Conservation (phyloP, 2,329 filamentous ascomycete genomes). For the Coleophoma eucalyptorum region DNA sequence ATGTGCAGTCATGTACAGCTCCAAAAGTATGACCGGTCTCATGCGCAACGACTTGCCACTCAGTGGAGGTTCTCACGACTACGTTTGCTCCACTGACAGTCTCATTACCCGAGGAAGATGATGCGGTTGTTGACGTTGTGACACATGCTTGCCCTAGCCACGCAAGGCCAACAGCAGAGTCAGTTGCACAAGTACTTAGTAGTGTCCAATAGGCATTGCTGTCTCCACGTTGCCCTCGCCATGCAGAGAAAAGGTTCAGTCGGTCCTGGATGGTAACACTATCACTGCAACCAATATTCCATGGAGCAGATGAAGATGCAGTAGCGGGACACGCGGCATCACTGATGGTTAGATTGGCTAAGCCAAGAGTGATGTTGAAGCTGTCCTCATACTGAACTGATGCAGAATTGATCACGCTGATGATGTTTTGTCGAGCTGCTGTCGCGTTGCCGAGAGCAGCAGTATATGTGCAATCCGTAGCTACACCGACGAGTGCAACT, state of each 20-base stretch:
- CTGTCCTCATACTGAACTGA: constrained; percentile 84
- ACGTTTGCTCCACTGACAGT: constrained; percentile 85
- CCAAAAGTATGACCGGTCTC: constrained; percentile 94
- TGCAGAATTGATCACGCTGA: constrained; percentile 79
- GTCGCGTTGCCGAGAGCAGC: constrained; percentile 62
- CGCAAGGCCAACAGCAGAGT: constrained; percentile 81
- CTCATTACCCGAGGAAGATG: constrained; percentile 51
- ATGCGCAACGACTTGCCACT: constrained; percentile 96
- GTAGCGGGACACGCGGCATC: constrained; percentile 70
- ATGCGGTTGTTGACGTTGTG: constrained; percentile 49
- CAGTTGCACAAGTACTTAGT: constrained; percentile 69
- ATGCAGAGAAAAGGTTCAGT: constrained; percentile 81
- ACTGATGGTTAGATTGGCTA: constrained; percentile 80
- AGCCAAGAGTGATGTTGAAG: constrained; percentile 92
- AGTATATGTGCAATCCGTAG: constrained; percentile 89
- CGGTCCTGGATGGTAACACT: constrained; percentile 67
- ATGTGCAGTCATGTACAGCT: constrained; percentile 88
- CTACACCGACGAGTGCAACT: constrained; percentile 87
- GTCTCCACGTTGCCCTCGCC: constrained; percentile 77
- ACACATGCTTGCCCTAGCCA: constrained; percentile 90
- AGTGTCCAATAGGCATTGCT: constrained; percentile 89
- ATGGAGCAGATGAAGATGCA: constrained; percentile 63
- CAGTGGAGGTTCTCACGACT: constrained; percentile 74
- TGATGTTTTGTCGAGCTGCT: constrained; percentile 70
- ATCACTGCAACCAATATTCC: constrained; percentile 75